Percentiles rank a stretch among this genome's conserved stretches.
Evolutionary conservation across 2,329 filamentous ascomycete species (phyloP).

Genomic region (Cytospora mali): DNA sequence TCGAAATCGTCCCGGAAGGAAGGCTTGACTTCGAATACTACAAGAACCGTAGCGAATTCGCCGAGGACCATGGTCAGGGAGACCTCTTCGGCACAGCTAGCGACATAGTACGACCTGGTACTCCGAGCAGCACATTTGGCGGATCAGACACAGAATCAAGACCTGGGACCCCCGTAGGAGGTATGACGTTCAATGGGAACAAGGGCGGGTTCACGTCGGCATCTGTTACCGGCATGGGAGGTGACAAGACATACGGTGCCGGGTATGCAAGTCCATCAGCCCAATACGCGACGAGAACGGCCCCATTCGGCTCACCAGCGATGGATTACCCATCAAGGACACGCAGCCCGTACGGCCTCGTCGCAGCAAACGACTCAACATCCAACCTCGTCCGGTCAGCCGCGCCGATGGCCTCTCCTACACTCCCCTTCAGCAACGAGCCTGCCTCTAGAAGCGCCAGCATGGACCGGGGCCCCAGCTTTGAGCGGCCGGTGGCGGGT

Average conservation of each 20-base stretch:
- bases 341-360: constrained; percentile 25
- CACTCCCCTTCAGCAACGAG: constrained; percentile 30
- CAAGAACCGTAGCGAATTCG: constrained; percentile 88
- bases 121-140: constrained; percentile 55
- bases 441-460: constrained; percentile 38
- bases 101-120: constrained; percentile 64
- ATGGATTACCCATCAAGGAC: constrained; percentile 26
- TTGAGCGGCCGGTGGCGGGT: constrained; percentile 30
- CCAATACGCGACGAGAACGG: constrained; percentile 10
- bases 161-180: constrained; percentile 52
- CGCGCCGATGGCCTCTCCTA: constrained; percentile 25
- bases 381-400: constrained; percentile 27
- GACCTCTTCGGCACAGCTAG: constrained; percentile 62
- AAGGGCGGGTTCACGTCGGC: constrained; percentile 34
- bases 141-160: constrained; percentile 49
- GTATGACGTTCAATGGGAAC: constrained; percentile 39
- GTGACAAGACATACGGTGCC: constrained; percentile 2
- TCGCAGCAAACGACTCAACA: constrained; percentile 21
- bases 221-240: constrained; percentile 26
- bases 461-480: constrained; percentile 32
- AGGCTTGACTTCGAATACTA: constrained; percentile 90
- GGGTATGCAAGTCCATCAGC: constrained; percentile 15
- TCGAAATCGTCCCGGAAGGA: constrained; percentile 86
- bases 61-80: constrained; percentile 81
- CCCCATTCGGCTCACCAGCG: constrained; percentile 23